phyloP scores from a whole-genome alignment of 2,329 filamentous ascomycete genomes.

The Pseudogymnoascus sp. region DNA sequence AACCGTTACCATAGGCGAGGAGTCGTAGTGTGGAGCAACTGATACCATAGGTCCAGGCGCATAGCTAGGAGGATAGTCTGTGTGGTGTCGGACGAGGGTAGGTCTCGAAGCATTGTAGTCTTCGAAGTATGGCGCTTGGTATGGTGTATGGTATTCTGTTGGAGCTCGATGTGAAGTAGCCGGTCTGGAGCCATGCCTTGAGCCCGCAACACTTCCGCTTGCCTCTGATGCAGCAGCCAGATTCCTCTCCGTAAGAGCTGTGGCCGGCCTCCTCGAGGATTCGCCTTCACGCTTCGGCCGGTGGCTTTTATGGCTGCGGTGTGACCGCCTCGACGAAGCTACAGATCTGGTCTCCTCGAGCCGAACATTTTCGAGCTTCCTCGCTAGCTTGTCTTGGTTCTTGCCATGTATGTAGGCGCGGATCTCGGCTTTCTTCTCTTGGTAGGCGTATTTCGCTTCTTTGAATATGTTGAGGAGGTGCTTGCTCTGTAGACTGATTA shows the following conservation, averaged over 20 bases:
- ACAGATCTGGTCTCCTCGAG: constrained; percentile 33
- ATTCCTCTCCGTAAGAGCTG: constrained; percentile 21
- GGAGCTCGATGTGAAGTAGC: constrained; percentile 21
- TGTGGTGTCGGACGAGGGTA: constrained; percentile 22
- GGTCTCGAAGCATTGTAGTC: constrained; percentile 17
- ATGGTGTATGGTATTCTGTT: constrained; percentile 5
- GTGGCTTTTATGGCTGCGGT: constrained; percentile 27
- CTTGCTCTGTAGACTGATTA: constrained; percentile 59
- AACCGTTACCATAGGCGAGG: constrained; percentile 3
- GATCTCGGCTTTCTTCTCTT: constrained; percentile 78
- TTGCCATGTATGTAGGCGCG: constrained; percentile 60
- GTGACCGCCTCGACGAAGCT: constrained; percentile 33
- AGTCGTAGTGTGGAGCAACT: background rate
- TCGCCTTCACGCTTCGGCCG: constrained; percentile 18
- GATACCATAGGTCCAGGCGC: background rate
- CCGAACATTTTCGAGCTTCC: constrained; percentile 35
- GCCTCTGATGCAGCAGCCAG: constrained; percentile 22
- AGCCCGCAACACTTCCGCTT: constrained; percentile 21
- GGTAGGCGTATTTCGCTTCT: constrained; percentile 81
- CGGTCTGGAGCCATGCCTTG: constrained; percentile 16
- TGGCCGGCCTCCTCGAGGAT: background rate
- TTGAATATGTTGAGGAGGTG: constrained; percentile 86
- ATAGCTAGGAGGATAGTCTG: constrained; percentile 19
- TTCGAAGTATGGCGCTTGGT: constrained; percentile 15
- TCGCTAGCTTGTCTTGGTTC: constrained; percentile 49